Evolutionary conservation across 2,329 filamentous ascomycete species (phyloP).

Genomic region (Aspergillus sp.): DNA sequence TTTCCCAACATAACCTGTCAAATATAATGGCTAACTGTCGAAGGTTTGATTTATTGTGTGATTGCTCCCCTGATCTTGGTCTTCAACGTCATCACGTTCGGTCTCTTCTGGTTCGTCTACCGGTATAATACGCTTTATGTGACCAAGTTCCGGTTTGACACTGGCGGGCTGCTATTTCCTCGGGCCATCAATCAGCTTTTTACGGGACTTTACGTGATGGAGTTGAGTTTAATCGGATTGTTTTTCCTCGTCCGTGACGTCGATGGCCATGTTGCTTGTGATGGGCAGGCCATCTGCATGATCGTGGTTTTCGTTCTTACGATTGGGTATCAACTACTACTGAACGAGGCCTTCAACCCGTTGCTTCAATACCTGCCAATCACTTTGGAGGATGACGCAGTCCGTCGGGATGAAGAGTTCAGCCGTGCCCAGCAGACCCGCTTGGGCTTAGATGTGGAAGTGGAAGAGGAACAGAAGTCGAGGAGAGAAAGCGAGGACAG

Average conservation of each 20-base stretch:
- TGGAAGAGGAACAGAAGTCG: conserved; percentile 42
- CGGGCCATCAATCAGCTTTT: conserved; percentile 92
- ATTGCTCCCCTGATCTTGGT: conserved; percentile 84
- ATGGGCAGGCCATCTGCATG: conserved; percentile 77
- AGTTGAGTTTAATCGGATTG: conserved; percentile 77
- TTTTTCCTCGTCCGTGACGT: conserved; percentile 70
- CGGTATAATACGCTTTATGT: conserved; percentile 97
- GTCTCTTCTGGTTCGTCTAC: conserved; percentile 85
- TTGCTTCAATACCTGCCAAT: conserved; percentile 85
- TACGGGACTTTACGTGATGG: conserved; percentile 89
- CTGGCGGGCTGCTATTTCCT: conserved; percentile 84
- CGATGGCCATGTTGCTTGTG: conserved; percentile 49
- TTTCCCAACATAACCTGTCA: no score
- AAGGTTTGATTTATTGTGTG: conserved; percentile 71
- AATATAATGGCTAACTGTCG: conserved; percentile 1
- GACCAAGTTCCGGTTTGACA: conserved; percentile 79
- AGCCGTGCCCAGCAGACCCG: conserved; percentile 66
- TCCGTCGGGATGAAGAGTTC: conserved; percentile 83
- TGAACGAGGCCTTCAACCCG: conserved; percentile 77
- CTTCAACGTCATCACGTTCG: conserved; percentile 89
- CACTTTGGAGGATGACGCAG: conserved; percentile 90
- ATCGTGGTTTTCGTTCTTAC: conserved; percentile 66
- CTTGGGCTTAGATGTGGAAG: conserved; percentile 52
- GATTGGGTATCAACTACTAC: conserved; percentile 64
- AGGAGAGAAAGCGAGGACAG: conserved; percentile 38